These are phyloP conservation scores for Cryphonectria carpinicola DNA, from an alignment of 2,329 filamentous ascomycete genomes.

Conservation along the genomic window DNA sequence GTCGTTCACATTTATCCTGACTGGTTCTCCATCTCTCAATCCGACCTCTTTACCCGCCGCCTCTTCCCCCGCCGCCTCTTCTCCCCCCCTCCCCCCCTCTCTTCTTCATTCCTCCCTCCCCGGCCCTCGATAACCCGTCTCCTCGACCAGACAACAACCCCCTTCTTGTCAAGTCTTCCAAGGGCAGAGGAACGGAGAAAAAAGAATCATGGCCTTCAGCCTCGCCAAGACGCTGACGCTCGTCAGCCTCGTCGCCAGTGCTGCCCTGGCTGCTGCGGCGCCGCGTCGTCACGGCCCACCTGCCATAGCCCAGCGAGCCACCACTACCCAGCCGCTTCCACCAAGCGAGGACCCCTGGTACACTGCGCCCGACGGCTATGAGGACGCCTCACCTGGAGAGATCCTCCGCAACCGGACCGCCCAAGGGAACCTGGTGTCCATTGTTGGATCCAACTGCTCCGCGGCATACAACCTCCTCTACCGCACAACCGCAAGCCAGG, in stretches of 20 bases:
- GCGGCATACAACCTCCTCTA: constrained; percentile 41
- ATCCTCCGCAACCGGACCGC: constrained; percentile 24
- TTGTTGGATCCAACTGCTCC: constrained; percentile 19
- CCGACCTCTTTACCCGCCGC: neutral
- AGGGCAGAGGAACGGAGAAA: neutral
- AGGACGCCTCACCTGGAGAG: constrained; percentile 9
- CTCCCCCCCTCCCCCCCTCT: too few species aligned
- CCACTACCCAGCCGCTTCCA: constrained; percentile 8
- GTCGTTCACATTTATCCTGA: neutral
- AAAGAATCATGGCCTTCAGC: constrained; percentile 4
- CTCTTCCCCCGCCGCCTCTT: too few species aligned
- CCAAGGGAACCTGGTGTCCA: neutral
- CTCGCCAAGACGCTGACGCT: neutral
- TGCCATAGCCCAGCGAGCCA: neutral
- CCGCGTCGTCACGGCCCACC: neutral
- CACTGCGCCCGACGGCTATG: constrained; percentile 16
- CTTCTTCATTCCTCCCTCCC: neutral
- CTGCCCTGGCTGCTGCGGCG: constrained; percentile 7
- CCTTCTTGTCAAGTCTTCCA: neutral
- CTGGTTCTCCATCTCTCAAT: neutral
- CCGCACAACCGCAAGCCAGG: constrained; percentile 39
- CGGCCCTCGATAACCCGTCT: neutral
- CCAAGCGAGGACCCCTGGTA: constrained; percentile 24
- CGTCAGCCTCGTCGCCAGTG: constrained; percentile 1
- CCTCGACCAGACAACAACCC: neutral